Evolutionary conservation across 192 early-diverging fungal genomes (phyloP).

Genomic region (Coemansia sp.): DNA sequence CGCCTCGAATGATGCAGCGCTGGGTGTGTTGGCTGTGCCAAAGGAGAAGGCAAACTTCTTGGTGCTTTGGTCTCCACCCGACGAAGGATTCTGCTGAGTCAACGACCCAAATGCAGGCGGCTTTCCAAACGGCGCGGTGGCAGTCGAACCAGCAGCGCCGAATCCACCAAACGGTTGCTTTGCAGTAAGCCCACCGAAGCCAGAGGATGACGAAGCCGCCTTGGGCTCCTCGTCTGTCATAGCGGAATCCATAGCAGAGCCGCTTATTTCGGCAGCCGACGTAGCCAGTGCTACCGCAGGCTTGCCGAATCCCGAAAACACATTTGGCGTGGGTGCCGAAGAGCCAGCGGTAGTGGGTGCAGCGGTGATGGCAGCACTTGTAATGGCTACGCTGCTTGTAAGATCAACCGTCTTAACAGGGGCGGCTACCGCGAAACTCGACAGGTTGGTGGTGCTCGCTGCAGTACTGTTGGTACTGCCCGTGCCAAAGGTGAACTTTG

Average conservation of each 20-base stretch:
- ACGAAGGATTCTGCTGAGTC: background rate
- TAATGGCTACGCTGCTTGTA: slow-evolving; percentile 12
- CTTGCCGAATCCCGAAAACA: slow-evolving; percentile 23
- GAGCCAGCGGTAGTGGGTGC: background rate
- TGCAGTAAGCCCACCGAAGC: background rate
- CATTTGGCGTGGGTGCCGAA: slow-evolving; percentile 5
- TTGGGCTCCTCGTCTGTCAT: background rate
- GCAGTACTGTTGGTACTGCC: background rate
- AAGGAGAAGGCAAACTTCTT: slow-evolving; percentile 35
- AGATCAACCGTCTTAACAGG: slow-evolving; percentile 38
- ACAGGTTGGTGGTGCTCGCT: background rate
- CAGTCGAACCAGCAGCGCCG: background rate
- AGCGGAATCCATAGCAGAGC: background rate
- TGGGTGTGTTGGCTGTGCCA: slow-evolving; percentile 40
- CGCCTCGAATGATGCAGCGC: slow-evolving; percentile 45
- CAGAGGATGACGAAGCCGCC: background rate
- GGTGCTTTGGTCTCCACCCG: slow-evolving; percentile 9
- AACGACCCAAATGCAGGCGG: slow-evolving; percentile 14
- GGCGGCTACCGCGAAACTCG: slow-evolving; percentile 9
- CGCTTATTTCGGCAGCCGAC: background rate
- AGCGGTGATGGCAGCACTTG: slow-evolving; percentile 7
- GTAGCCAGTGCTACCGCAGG: slow-evolving; percentile 3
- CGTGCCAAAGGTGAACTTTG: slow-evolving; percentile 15
- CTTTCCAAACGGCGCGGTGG: slow-evolving; percentile 4
- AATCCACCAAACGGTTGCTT: slow-evolving; percentile 15